phyloP scores from a whole-genome alignment of 768 basidiomycete genomes.

The Rhizopogon vinicolor region DNA sequence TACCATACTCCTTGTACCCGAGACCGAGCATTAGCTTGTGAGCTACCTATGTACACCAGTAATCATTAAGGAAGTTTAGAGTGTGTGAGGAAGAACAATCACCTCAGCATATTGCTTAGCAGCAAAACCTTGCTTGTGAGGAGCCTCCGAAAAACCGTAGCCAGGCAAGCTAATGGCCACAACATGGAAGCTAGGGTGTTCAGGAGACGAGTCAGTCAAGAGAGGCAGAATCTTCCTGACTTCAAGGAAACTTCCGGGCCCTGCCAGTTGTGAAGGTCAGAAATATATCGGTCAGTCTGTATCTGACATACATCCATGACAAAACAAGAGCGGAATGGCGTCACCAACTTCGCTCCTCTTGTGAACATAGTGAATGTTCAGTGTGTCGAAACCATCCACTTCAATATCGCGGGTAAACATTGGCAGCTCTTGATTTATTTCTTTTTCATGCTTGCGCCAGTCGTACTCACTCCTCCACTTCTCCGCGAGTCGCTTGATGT shows the following conservation, averaged over 20 bases:
- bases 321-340: constrained; percentile 58
- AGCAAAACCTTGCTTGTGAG: constrained; percentile 47
- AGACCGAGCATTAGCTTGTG: constrained; percentile 46
- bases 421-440: constrained; percentile 32
- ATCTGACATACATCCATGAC: constrained; percentile 47
- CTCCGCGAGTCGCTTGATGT: constrained; percentile 42
- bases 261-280: constrained; percentile 20
- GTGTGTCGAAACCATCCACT: constrained; percentile 40
- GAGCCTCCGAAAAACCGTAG: constrained; percentile 57
- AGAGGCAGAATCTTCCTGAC: constrained; percentile 53
- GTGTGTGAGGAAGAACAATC: not conserved
- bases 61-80: not conserved
- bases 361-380: constrained; percentile 59
- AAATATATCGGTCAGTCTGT: not conserved
- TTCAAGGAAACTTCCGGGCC: constrained; percentile 62
- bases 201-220: constrained; percentile 34
- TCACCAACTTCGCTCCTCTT: constrained; percentile 36
- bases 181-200: constrained; percentile 59
- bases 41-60: constrained; percentile 27
- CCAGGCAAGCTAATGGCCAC: constrained; percentile 30
- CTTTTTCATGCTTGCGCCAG: constrained; percentile 50
- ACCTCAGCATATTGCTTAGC: constrained; percentile 54
- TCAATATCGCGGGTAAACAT: constrained; percentile 44
- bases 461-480: constrained; percentile 52
- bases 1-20: constrained; percentile 20